These are phyloP conservation scores for Arabidopsis lyrata DNA, from an alignment of 441 rosid species.

Conservation along the genomic window DNA sequence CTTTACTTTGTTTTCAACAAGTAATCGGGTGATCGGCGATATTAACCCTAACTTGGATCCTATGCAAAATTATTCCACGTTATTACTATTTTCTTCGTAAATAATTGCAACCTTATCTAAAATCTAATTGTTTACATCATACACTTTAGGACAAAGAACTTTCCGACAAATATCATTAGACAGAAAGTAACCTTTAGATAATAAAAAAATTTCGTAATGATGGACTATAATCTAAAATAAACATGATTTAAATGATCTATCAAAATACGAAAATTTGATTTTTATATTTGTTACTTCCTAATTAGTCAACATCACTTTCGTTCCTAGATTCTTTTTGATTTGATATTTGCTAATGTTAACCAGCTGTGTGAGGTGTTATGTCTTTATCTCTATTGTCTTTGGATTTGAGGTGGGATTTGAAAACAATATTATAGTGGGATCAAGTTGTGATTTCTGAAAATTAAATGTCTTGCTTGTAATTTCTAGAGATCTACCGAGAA, in stretches of 20 bases:
- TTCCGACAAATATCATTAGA: conserved; percentile 17
- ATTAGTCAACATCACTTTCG: conserved; percentile 50
- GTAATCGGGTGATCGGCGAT: conserved; percentile 10
- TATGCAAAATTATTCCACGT: conserved; percentile 11
- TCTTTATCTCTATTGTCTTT: conserved; percentile 29
- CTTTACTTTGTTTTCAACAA: neutral
- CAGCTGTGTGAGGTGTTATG: conserved; percentile 56
- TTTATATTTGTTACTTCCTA: neutral
- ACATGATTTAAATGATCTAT: neutral
- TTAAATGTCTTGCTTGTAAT: neutral
- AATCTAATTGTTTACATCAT: conserved; percentile 12
- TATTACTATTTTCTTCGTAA: neutral
- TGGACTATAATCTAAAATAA: conserved; percentile 1
- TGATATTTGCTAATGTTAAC: conserved; percentile 59
- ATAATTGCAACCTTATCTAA: conserved; percentile 17
- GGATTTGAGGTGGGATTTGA: conserved; percentile 13
- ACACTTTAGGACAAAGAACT: conserved; percentile 29
- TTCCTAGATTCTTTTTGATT: conserved; percentile 48
- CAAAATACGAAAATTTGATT: neutral
- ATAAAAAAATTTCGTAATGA: conserved; percentile 25
- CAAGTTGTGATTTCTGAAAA: conserved; percentile 18
- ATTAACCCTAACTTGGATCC: conserved; percentile 23
- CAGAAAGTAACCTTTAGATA: conserved; percentile 20
- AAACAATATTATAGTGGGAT: conserved; percentile 5
- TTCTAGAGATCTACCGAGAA: neutral